These are phyloP conservation scores for Ceratobasidium sp. DNA, from an alignment of 1,284 basidiomycete genomes.

Conservation along the genomic window DNA sequence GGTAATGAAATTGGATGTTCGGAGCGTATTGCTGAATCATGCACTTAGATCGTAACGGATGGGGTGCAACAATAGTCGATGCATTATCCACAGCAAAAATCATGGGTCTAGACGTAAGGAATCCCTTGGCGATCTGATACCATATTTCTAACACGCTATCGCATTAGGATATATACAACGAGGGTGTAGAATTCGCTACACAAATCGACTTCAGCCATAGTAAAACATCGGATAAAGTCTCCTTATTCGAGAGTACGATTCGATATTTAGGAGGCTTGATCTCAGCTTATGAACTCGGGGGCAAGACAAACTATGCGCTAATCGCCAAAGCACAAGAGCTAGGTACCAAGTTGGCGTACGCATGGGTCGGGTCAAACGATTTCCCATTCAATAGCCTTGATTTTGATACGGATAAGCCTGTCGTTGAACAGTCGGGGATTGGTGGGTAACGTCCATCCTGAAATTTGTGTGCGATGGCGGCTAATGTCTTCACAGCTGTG, in stretches of 20 bases:
- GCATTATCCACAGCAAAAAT: slow-evolving; percentile 67
- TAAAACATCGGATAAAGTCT: slow-evolving; percentile 52
- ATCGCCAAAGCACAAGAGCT: slow-evolving; percentile 69
- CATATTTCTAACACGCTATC: slow-evolving; percentile 10
- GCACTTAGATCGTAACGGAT: slow-evolving; percentile 61
- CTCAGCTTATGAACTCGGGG: slow-evolving; percentile 84
- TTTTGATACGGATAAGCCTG: slow-evolving; percentile 39
- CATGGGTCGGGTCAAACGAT: slow-evolving; percentile 59
- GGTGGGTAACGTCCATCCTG: background rate
- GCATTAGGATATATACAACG: slow-evolving; percentile 59
- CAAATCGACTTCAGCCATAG: slow-evolving; percentile 65
- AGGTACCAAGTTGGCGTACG: slow-evolving; percentile 70
- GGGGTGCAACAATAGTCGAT: slow-evolving; percentile 73
- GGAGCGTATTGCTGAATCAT: no score
- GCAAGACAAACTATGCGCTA: slow-evolving; percentile 59
- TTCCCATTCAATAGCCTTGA: slow-evolving; percentile 40
- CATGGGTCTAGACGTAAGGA: slow-evolving; percentile 61
- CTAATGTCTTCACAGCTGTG: slow-evolving; percentile 66
- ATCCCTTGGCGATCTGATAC: background rate
- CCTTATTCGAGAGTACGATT: slow-evolving; percentile 83
- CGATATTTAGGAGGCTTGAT: slow-evolving; percentile 74
- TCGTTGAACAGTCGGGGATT: slow-evolving; percentile 9
- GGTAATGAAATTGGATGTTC: no score
- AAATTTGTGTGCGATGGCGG: background rate
- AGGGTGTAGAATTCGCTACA: slow-evolving; percentile 60